These are phyloP conservation scores for Urtica urens DNA, from an alignment of 306 rosid species.

Conservation along the genomic window DNA sequence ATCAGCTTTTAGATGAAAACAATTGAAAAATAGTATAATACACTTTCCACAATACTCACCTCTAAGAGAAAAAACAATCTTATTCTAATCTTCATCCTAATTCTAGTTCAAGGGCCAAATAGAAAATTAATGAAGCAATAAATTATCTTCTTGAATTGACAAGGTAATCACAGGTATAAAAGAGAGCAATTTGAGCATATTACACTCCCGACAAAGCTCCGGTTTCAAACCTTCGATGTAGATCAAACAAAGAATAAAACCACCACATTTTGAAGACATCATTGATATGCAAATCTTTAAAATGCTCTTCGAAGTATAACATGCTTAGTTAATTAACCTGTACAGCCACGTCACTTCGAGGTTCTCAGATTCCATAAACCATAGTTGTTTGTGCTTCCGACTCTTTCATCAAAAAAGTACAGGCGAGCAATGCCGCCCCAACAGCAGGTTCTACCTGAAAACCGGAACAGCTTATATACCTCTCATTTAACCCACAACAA, in stretches of 20 bases:
- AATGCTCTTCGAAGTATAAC: background rate
- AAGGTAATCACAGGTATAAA: no score
- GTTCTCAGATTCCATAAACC: background rate
- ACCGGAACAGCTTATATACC: background rate
- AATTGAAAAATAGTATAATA: no score
- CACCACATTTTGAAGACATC: no score
- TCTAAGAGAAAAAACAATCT: no score
- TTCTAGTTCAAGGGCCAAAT: no score
- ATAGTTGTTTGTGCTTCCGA: conserved; percentile 3
- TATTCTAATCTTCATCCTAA: no score
- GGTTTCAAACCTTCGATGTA: background rate
- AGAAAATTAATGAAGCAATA: no score
- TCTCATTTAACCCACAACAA: background rate
- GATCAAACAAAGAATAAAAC: background rate
- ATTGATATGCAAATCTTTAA: background rate
- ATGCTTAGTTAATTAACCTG: background rate
- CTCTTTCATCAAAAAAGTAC: conserved; percentile 55
- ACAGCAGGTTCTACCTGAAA: conserved; percentile 75
- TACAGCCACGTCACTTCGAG: background rate
- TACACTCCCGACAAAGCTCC: background rate
- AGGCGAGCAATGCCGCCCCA: conserved; percentile 77
- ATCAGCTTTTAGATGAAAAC: no score
- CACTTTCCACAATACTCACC: no score
- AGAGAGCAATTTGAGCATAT: background rate
- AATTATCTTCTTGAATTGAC: no score